A percentile compares a stretch with the other conserved stretches of the same genome.
phyloP scores from a whole-genome alignment of 78 protist species.

The Dictyostelium purpureum region DNA sequence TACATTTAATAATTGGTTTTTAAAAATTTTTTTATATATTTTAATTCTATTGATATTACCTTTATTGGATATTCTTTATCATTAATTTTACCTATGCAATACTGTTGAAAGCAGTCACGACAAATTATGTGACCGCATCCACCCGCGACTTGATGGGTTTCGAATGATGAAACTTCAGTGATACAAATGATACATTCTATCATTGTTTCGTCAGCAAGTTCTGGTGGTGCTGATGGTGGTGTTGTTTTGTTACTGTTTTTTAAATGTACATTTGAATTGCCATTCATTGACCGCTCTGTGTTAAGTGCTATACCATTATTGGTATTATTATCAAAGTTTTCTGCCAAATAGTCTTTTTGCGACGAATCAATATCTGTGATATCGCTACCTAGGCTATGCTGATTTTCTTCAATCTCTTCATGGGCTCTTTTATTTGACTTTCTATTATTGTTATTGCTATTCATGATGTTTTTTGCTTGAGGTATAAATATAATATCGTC shows the following conservation, averaged over 20 bases:
- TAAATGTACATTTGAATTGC: no score
- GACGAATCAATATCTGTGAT: neutral
- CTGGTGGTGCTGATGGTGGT: neutral
- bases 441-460: no score
- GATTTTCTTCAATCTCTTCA: no score
- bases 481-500: no score
- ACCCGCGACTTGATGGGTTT: neutral
- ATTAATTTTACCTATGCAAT: conserved; percentile 39
- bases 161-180: conserved; percentile 7
- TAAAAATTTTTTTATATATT: neutral
- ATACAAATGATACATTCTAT: conserved; percentile 51
- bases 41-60: neutral
- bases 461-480: no score
- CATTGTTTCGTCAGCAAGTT: neutral
- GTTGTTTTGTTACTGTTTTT: neutral
- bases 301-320: no score
- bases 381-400: neutral
- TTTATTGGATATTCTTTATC: conserved; percentile 41
- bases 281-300: no score
- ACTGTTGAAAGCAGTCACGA: conserved; percentile 31
- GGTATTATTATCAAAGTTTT: no score
- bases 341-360: neutral
- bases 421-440: no score
- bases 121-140: conserved; percentile 6
- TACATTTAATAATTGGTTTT: no score